These are phyloP conservation scores for Chionographis japonica DNA, from an alignment of 106 monocot genomes.

Conservation along the genomic window DNA sequence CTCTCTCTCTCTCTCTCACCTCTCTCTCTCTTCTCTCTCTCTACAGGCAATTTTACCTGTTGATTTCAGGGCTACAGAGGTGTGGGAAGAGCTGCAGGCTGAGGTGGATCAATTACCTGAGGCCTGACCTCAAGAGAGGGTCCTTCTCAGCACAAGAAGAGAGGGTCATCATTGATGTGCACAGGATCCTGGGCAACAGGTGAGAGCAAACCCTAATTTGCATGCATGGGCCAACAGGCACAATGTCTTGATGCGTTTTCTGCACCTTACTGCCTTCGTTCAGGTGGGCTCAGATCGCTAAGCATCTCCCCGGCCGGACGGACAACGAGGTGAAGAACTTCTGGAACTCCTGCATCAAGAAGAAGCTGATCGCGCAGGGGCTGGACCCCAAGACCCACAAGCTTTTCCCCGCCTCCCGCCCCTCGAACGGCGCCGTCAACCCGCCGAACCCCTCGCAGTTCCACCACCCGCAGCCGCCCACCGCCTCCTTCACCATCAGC, in stretches of 20 bases:
- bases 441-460: slow-evolving; percentile 24
- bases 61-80: slow-evolving; percentile 48
- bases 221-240: too few relatives aligned
- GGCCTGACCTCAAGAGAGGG: slow-evolving; percentile 70
- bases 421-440: neutral
- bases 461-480: slow-evolving; percentile 9
- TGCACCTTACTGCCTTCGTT: neutral
- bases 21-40: neutral
- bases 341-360: slow-evolving; percentile 85
- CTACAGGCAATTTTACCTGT: neutral
- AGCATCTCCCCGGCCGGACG: slow-evolving; percentile 73
- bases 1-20: slow-evolving; percentile 8
- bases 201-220: slow-evolving; percentile 7
- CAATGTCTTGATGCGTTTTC: neutral
- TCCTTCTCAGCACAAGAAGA: slow-evolving; percentile 62
- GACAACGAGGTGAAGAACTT: slow-evolving; percentile 89
- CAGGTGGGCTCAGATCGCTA: slow-evolving; percentile 88
- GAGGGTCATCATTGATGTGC: slow-evolving; percentile 70
- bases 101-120: slow-evolving; percentile 75
- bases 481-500: slow-evolving; percentile 76
- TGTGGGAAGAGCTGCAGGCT: slow-evolving; percentile 81
- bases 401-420: slow-evolving; percentile 44
- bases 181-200: slow-evolving; percentile 80
- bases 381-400: slow-evolving; percentile 92
- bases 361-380: slow-evolving; percentile 76